Conservation (phyloP, 2,329 filamentous ascomycete species). For the Neofusicoccum laricinum region DNA sequence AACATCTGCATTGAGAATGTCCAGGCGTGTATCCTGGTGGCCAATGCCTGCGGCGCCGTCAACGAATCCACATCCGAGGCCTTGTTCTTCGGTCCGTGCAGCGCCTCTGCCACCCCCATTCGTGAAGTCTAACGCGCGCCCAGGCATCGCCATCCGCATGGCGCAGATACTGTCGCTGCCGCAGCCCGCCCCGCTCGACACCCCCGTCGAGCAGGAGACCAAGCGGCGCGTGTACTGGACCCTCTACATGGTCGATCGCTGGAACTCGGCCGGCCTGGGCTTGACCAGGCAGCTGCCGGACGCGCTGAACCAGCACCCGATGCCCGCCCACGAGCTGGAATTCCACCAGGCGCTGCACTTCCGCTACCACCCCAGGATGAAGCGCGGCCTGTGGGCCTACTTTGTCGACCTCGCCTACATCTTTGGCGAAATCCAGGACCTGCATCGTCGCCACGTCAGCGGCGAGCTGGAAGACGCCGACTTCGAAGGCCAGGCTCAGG, state of each 20-base stretch:
- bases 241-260: slow-evolving; percentile 42
- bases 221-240: slow-evolving; percentile 41
- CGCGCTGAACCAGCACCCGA: slow-evolving; percentile 20
- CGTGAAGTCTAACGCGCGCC: not conserved
- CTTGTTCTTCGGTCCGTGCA: slow-evolving; percentile 32
- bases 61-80: slow-evolving; percentile 37
- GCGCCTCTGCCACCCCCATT: not conserved
- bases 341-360: slow-evolving; percentile 27
- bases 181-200: slow-evolving; percentile 14
- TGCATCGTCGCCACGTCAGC: slow-evolving; percentile 33
- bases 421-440: slow-evolving; percentile 40
- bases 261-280: slow-evolving; percentile 37
- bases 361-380: slow-evolving; percentile 25
- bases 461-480: slow-evolving; percentile 15
- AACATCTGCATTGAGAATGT: slow-evolving; percentile 38
- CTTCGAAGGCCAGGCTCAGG: slow-evolving; percentile 7
- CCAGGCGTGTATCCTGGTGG: slow-evolving; percentile 42
- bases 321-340: slow-evolving; percentile 38
- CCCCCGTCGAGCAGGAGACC: slow-evolving; percentile 34
- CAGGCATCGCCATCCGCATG: slow-evolving; percentile 19
- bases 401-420: slow-evolving; percentile 41
- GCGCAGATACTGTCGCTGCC: slow-evolving; percentile 15
- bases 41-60: slow-evolving; percentile 33
- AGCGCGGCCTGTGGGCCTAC: slow-evolving; percentile 37
- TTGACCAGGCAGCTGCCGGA: slow-evolving; percentile 31